Evolutionary conservation across 2,329 filamentous ascomycete species (phyloP).

Genomic region (Colletotrichum sidae): DNA sequence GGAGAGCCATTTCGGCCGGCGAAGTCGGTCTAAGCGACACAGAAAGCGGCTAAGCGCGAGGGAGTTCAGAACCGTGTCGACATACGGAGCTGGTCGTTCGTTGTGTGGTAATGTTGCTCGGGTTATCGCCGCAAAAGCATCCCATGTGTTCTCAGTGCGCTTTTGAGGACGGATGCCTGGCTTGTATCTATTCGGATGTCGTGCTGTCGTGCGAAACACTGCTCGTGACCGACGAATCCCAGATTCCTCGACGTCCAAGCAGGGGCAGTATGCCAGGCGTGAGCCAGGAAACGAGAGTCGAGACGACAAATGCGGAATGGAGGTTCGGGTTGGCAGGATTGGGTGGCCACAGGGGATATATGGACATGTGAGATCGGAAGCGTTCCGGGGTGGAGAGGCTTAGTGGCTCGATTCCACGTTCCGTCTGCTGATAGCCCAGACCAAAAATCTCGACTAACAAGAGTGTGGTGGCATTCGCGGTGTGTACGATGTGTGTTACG

Average conservation of each 20-base stretch:
- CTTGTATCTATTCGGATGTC: background rate
- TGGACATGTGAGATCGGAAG: constrained; percentile 37
- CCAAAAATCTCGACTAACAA: constrained; percentile 7
- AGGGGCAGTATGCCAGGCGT: constrained; percentile 22
- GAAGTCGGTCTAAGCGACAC: constrained; percentile 36
- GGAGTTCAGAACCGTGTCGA: constrained; percentile 39
- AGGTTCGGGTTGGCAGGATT: constrained; percentile 12
- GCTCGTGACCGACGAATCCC: constrained; percentile 40
- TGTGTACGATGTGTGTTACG: constrained; percentile 39
- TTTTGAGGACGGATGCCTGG: background rate
- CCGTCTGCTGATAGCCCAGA: constrained; percentile 33
- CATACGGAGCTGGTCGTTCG: constrained; percentile 40
- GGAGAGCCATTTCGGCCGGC: constrained; percentile 53
- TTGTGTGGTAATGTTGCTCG: background rate
- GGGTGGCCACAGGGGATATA: constrained; percentile 37
- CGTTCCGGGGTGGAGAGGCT: constrained; percentile 21
- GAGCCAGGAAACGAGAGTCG: constrained; percentile 37
- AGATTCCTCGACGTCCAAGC: constrained; percentile 40
- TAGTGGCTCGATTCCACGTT: constrained; percentile 34
- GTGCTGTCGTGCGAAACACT: background rate
- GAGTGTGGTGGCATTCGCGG: constrained; percentile 20
- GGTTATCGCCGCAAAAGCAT: too few relatives aligned
- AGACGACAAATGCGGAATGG: constrained; percentile 14
- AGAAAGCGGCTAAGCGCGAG: constrained; percentile 42
- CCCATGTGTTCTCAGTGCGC: too few relatives aligned